Evolutionary conservation across 768 basidiomycete genomes (phyloP).

Genomic region (Russula dissimulans): DNA sequence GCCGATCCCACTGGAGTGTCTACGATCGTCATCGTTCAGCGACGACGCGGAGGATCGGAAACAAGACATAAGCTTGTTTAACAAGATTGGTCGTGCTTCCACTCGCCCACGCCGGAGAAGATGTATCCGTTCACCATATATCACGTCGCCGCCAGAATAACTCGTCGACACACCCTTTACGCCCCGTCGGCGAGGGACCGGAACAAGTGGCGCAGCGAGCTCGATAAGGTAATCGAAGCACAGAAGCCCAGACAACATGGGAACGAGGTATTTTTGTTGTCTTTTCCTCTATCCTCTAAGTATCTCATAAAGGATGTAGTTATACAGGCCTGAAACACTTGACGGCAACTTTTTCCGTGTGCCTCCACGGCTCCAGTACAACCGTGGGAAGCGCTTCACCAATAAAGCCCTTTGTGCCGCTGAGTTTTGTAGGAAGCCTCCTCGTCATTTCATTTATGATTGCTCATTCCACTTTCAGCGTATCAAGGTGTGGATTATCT

Average conservation of each 20-base stretch:
- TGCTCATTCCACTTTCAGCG: background rate
- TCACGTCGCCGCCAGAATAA: background rate
- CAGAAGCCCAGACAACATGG: background rate
- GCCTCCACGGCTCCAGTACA: background rate
- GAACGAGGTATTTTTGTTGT: conserved; percentile 40
- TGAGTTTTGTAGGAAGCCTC: background rate
- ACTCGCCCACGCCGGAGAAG: background rate
- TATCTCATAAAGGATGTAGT: background rate
- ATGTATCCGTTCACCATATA: background rate
- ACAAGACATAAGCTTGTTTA: background rate
- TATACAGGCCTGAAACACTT: background rate
- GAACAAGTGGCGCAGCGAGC: background rate
- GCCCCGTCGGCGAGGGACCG: background rate
- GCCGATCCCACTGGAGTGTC: background rate
- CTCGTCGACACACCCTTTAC: background rate
- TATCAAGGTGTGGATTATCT: background rate
- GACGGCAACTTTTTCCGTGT: background rate
- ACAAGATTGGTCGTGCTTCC: background rate
- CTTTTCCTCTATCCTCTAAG: background rate
- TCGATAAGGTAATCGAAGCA: background rate
- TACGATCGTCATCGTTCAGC: background rate
- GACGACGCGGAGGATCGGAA: background rate
- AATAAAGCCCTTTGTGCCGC: background rate
- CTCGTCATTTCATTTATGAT: background rate
- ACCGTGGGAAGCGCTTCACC: background rate